Percentiles rank a stretch among this genome's conserved stretches.
These are phyloP conservation scores for Aspergillus pseudonomiae DNA, from an alignment of 2,329 filamentous ascomycete species.

Conservation along the genomic window DNA sequence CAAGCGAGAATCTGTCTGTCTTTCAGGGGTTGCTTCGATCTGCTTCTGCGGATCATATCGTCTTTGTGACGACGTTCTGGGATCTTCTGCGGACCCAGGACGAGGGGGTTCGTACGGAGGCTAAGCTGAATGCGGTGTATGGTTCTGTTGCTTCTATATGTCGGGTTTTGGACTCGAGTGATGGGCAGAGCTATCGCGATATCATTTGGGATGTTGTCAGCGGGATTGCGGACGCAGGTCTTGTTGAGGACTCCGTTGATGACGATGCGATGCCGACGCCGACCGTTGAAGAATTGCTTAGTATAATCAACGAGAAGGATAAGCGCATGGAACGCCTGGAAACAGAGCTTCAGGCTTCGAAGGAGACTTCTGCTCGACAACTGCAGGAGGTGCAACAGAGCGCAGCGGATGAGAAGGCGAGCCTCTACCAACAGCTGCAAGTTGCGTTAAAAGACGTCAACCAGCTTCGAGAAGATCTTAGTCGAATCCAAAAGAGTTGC, in stretches of 20 bases:
- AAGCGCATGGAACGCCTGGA: neutral
- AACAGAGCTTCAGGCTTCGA: neutral
- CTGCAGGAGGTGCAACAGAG: neutral
- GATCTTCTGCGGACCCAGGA: neutral
- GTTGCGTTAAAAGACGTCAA: neutral
- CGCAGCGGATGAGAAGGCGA: neutral
- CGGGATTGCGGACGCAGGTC: neutral
- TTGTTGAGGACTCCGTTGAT: neutral
- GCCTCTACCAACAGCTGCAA: neutral
- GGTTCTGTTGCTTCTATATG: neutral
- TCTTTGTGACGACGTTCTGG: neutral
- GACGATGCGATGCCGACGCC: neutral
- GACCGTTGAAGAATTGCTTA: neutral
- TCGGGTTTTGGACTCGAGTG: neutral
- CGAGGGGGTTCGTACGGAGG: neutral
- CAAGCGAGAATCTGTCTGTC: neutral
- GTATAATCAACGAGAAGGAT: neutral
- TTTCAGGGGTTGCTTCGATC: neutral
- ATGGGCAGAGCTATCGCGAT: neutral
- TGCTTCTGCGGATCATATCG: too few relatives aligned
- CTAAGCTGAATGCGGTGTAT: neutral
- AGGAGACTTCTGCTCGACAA: neutral
- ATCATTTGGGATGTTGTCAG: neutral
- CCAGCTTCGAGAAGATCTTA: neutral
- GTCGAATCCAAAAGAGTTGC: neutral